These are phyloP conservation scores for Strobilomyces echinocephalus DNA, from an alignment of 768 basidiomycete species.

Conservation along the genomic window DNA sequence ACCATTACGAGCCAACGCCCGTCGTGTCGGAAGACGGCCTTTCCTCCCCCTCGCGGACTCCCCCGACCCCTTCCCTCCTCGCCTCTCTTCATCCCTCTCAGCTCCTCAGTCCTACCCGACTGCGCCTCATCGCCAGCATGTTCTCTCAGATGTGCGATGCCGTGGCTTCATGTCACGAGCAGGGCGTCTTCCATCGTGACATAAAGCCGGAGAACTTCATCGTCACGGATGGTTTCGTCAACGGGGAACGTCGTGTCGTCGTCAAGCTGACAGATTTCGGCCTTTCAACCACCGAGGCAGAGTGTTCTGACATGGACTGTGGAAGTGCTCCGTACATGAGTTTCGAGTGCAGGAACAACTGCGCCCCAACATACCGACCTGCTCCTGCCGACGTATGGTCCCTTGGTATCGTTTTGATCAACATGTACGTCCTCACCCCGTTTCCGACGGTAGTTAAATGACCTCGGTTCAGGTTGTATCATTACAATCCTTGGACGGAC, in stretches of 20 bases:
- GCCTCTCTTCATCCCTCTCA: constrained; percentile 75
- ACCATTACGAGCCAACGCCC: constrained; percentile 63
- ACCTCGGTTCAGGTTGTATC: constrained; percentile 70
- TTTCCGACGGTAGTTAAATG: not conserved
- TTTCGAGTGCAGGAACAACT: constrained; percentile 97
- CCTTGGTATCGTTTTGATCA: constrained; percentile 96
- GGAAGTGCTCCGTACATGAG: constrained; percentile 99
- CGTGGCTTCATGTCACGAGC: constrained; percentile 88
- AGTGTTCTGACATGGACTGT: constrained; percentile 95
- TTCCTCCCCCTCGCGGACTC: constrained; percentile 54
- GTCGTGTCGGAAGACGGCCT: constrained; percentile 11
- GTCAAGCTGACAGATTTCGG: constrained; percentile 99
- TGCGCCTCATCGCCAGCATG: constrained; percentile 94
- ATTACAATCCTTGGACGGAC: constrained; percentile 97
- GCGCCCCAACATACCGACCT: constrained; percentile 90
- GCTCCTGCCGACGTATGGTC: constrained; percentile 99
- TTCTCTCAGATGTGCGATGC: constrained; percentile 99
- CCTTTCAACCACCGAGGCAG: constrained; percentile 81
- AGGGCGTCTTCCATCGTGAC: constrained; percentile 90
- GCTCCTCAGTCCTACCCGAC: constrained; percentile 79
- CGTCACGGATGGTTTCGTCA: constrained; percentile 74
- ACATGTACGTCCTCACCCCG: constrained; percentile 60
- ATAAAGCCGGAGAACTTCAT: constrained; percentile 99
- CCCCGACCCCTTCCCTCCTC: constrained; percentile 90
- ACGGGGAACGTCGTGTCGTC: constrained; percentile 79